Base-by-base conservation (phyloP, 2,329 filamentous ascomycete genomes). In the Alternaria infectoria region DNA sequence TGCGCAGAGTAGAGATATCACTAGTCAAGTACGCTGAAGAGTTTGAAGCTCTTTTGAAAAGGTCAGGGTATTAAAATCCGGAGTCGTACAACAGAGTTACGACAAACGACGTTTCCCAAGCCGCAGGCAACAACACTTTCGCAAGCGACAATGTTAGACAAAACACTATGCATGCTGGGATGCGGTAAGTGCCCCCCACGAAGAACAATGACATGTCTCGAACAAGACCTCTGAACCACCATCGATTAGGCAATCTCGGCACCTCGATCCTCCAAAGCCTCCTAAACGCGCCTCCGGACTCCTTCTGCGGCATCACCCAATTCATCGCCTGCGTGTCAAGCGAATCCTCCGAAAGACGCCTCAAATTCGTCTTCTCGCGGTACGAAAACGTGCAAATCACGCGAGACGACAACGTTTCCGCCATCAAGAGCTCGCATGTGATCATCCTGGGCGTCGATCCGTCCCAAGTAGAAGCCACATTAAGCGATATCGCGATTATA, bases 101-200 rank as follows among this genome's bases (percentile, higher is more conserved):
- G 12, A 30, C 30, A 15, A 32, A 4, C 3, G 13, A 5, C 30
- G 30, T 3, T 36, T 36, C 30, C 30, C 4, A 3, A 36, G n/a
- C 1, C 11, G 10, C 43, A 8, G 3, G 19, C 17, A 21, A 4
- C 12, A 28, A n/a, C 13, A 26, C 15, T 5, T 2, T 17, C 46
- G 25, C 21, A 4, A 25, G 3, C 25, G 2, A 45, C 17, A 11
- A 74, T 72, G 71, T 11, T 52, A 19, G 58, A 57, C 23, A 36
- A 59, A 19, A 71, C 68, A 6, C 59, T 75, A 6, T 75, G 72
- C 45, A 74, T 77, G 4, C 52, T 77, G 3, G 75, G 75, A 19
- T 77, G 75, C 59, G 75, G 74, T 73, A 73, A 28, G 69, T 57
- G 9, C 0, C 11, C 1, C 5, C 4, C 12, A 15, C 1, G 0